phyloP scores from a whole-genome alignment of 176 grass and related monocot species.

The Zoysia japonica region DNA sequence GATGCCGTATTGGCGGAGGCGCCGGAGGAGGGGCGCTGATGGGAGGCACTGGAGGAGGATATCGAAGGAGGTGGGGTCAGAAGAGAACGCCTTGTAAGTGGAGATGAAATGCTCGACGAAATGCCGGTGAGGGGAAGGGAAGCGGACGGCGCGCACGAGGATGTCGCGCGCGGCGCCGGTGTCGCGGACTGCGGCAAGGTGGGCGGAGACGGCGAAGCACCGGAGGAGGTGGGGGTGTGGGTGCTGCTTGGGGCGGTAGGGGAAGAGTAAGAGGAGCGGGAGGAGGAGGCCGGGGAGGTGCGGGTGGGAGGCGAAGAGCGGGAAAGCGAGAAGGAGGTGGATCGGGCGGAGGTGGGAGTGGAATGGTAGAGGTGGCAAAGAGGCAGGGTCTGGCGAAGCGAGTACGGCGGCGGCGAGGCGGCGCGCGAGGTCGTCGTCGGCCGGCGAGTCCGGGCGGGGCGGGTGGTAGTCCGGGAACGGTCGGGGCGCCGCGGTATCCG shows the following conservation, averaged over 20 bases:
- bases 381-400: conserved; percentile 22
- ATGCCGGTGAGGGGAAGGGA: conserved; percentile 54
- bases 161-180: conserved; percentile 36
- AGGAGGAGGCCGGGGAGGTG: conserved; percentile 45
- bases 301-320: conserved; percentile 54
- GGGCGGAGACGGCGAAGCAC: conserved; percentile 54
- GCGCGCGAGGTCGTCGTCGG: conserved; percentile 53
- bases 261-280: conserved; percentile 60
- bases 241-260: conserved; percentile 34
- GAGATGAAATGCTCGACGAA: conserved; percentile 72
- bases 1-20: conserved; percentile 67
- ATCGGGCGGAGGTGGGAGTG: conserved; percentile 44
- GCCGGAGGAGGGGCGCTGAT: conserved; percentile 54
- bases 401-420: conserved; percentile 56
- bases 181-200: conserved; percentile 58
- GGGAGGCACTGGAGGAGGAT: conserved; percentile 67
- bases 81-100: conserved; percentile 90
- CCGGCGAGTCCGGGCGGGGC: conserved; percentile 54
- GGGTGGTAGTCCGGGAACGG: conserved; percentile 63
- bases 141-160: conserved; percentile 46
- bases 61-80: conserved; percentile 71
- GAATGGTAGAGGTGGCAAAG: conserved; percentile 46
- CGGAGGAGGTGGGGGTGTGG: conserved; percentile 48
- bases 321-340: conserved; percentile 57
- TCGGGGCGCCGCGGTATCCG: conserved; percentile 14